Conservation (phyloP, 2,329 filamentous ascomycete species). For the Apiospora phragmitis region DNA sequence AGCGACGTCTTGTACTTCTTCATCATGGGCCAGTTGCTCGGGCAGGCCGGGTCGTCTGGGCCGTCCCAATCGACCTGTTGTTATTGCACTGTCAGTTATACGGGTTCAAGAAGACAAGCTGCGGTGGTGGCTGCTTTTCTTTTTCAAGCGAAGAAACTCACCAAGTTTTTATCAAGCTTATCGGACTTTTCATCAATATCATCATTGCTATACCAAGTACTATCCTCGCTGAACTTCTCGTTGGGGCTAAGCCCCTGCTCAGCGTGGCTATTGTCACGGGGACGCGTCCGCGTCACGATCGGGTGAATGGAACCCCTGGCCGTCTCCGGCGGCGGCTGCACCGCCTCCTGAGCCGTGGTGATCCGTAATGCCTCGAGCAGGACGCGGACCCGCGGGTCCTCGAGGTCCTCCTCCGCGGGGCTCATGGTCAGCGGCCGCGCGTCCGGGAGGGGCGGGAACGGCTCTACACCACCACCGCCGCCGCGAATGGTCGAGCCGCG, state of each 20-base stretch:
- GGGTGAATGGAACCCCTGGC: not conserved
- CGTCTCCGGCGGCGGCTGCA: not conserved
- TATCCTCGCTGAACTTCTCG: not conserved
- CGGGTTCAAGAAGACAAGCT: not conserved
- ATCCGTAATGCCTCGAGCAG: not conserved
- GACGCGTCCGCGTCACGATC: not conserved
- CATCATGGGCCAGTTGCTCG: conserved; percentile 46
- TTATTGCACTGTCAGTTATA: not conserved
- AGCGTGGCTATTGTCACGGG: not conserved
- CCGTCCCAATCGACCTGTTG: conserved; percentile 44
- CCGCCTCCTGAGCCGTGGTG: not conserved
- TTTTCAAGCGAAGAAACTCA: not conserved
- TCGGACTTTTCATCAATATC: not conserved
- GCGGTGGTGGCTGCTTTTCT: not conserved
- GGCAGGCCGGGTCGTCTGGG: conserved; percentile 40
- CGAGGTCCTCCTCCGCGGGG: not conserved
- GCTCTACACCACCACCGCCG: too few relatives aligned
- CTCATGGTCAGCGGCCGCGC: not conserved
- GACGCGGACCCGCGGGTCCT: not conserved
- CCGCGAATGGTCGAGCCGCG: too few relatives aligned
- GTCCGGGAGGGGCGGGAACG: not conserved
- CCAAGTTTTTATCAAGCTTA: not conserved
- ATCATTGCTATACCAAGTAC: not conserved
- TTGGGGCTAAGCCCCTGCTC: not conserved
- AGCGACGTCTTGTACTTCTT: conserved; percentile 38